Evolutionary conservation across 495 filamentous ascomycete genomes (phyloP).

Genomic region (Lindgomyces ingoldianus): DNA sequence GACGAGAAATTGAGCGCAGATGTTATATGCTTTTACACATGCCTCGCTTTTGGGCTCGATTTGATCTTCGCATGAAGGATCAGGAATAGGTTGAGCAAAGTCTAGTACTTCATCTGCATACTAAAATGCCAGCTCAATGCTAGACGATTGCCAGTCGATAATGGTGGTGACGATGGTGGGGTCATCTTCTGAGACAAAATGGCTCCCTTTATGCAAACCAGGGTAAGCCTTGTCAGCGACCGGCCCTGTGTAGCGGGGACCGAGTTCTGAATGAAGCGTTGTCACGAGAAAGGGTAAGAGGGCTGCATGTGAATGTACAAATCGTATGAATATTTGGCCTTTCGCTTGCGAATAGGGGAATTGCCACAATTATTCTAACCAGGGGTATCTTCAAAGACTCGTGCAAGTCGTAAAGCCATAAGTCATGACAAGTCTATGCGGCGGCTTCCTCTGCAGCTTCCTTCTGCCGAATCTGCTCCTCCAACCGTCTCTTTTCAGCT

Average conservation of each 20-base stretch:
- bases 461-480: constrained; percentile 56
- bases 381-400: constrained; percentile 10
- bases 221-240: too few species aligned
- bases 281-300: too few species aligned
- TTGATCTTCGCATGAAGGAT: constrained; percentile 38
- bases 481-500: constrained; percentile 59
- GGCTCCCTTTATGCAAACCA: constrained; percentile 51
- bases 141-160: constrained; percentile 50
- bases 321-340: too few species aligned
- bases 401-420: constrained; percentile 6
- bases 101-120: constrained; percentile 48
- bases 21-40: constrained; percentile 43
- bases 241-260: too few species aligned
- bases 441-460: constrained; percentile 43
- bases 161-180: constrained; percentile 48
- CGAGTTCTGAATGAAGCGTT: too few species aligned
- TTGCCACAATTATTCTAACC: too few species aligned
- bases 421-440: constrained; percentile 3
- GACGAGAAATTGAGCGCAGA: constrained; percentile 41
- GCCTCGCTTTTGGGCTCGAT: constrained; percentile 34
- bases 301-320: too few species aligned
- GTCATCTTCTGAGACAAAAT: constrained; percentile 48
- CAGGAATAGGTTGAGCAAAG: constrained; percentile 42
- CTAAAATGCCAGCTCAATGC: constrained; percentile 47
- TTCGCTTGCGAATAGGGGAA: too few species aligned